Percentiles rank a stretch among this genome's conserved stretches.
These are phyloP conservation scores for Ceratocystis cubensis DNA, from an alignment of 2,329 filamentous ascomycete genomes.

Conservation along the genomic window DNA sequence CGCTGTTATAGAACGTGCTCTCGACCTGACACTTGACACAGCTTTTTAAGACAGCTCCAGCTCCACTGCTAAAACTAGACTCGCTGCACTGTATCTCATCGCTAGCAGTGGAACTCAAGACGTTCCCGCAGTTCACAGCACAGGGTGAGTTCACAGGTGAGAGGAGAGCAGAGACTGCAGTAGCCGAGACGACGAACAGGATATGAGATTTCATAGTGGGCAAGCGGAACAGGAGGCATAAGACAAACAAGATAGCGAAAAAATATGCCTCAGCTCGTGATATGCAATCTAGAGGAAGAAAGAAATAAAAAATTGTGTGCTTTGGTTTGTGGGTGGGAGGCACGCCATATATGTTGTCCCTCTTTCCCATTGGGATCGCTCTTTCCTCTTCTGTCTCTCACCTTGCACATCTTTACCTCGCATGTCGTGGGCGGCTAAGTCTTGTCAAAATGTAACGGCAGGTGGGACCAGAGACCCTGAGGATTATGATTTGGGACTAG, in stretches of 20 bases:
- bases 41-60: slow-evolving; percentile 38
- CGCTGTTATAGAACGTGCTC: slow-evolving; percentile 36
- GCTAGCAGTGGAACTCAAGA: slow-evolving; percentile 34
- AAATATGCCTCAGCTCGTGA: too few relatives aligned
- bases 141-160: slow-evolving; percentile 40
- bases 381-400: not conserved
- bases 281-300: not conserved
- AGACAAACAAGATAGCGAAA: not conserved
- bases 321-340: not conserved
- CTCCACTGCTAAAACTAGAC: slow-evolving; percentile 29
- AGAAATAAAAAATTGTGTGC: not conserved
- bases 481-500: too few relatives aligned
- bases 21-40: slow-evolving; percentile 41
- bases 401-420: not conserved
- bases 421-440: slow-evolving; percentile 1
- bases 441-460: slow-evolving; percentile 7
- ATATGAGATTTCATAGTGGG: not conserved
- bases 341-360: slow-evolving; percentile 4
- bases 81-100: slow-evolving; percentile 40
- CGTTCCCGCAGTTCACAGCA: slow-evolving; percentile 41
- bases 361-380: not conserved
- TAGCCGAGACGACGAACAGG: not conserved
- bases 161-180: slow-evolving; percentile 28
- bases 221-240: not conserved
- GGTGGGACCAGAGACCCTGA: not conserved